These are phyloP conservation scores for Trifolium pratense DNA, from an alignment of 306 rosid genomes.

Conservation along the genomic window DNA sequence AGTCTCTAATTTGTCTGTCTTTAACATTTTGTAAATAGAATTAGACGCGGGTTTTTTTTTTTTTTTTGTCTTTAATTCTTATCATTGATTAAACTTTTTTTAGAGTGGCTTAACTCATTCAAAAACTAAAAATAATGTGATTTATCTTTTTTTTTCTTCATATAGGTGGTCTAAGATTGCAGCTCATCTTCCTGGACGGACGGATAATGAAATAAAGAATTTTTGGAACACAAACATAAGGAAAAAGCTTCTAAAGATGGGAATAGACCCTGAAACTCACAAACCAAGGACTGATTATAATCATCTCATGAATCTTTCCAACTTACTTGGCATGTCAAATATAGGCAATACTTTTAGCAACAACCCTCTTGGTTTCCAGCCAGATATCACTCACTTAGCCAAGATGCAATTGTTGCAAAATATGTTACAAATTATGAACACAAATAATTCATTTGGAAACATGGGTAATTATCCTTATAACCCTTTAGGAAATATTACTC, in stretches of 20 bases:
- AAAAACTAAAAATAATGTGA: background rate
- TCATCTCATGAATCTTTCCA: conserved; percentile 61
- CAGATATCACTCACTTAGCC: conserved; percentile 66
- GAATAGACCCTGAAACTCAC: conserved; percentile 91
- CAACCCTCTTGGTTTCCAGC: conserved; percentile 54
- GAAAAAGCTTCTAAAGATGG: conserved; percentile 82
- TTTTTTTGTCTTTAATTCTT: background rate
- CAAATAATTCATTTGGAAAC: conserved; percentile 45
- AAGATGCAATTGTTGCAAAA: conserved; percentile 67
- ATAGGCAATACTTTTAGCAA: conserved; percentile 41
- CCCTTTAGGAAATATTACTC: conserved; percentile 39
- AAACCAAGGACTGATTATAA: conserved; percentile 79
- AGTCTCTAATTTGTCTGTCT: background rate
- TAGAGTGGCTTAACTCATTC: background rate
- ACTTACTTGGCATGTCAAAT: conserved; percentile 55
- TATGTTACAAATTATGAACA: conserved; percentile 57
- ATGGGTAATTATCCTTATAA: conserved; percentile 36
- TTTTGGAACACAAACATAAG: conserved; percentile 87
- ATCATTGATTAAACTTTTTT: background rate
- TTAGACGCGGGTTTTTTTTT: background rate
- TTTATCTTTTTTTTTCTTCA: background rate
- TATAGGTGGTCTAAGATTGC: conserved; percentile 95
- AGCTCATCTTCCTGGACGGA: conserved; percentile 76
- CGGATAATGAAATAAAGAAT: conserved; percentile 90
- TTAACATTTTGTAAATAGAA: background rate